A percentile compares a stretch with the other conserved stretches of the same genome.
Evolutionary conservation across 2,329 filamentous ascomycete genomes (phyloP).

Genomic region (Bipolaris victoriae): DNA sequence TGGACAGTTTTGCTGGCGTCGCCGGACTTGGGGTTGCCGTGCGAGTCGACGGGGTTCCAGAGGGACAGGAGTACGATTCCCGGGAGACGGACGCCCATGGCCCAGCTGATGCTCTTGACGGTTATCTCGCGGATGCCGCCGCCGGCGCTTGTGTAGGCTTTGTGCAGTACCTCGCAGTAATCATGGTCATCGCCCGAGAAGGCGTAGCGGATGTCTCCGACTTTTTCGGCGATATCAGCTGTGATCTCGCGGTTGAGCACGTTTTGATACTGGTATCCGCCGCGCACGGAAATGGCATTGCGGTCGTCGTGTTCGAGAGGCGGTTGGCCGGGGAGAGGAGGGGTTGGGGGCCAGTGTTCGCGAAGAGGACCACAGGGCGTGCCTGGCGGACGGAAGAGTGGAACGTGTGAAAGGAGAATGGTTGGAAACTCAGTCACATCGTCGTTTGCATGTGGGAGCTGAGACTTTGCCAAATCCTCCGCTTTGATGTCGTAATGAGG

Average conservation of each 20-base stretch:
- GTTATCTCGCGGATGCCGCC: constrained; percentile 76
- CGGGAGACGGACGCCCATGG: constrained; percentile 89
- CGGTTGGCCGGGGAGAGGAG: constrained; percentile 64
- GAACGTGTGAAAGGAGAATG: constrained; percentile 88
- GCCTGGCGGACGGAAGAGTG: constrained; percentile 79
- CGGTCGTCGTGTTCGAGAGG: constrained; percentile 66
- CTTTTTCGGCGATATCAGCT: constrained; percentile 72
- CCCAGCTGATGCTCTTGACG: constrained; percentile 93
- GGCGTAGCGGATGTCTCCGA: constrained; percentile 82
- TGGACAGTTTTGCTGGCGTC: constrained; percentile 69
- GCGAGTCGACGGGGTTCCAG: constrained; percentile 82
- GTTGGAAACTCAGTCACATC: constrained; percentile 75
- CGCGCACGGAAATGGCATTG: constrained; percentile 77
- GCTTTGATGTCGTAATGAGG: constrained; percentile 66
- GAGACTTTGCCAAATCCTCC: constrained; percentile 46
- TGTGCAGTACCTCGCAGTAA: constrained; percentile 89
- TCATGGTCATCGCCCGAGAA: constrained; percentile 98
- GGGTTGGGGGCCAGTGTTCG: constrained; percentile 79
- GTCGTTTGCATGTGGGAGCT: constrained; percentile 46
- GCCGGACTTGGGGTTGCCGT: constrained; percentile 40
- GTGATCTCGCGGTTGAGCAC: constrained; percentile 82
- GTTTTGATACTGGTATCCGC: constrained; percentile 96
- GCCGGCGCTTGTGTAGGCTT: constrained; percentile 65
- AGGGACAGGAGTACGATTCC: constrained; percentile 88
- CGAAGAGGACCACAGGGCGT: constrained; percentile 87